phyloP scores from a whole-genome alignment of 2,329 filamentous ascomycete species.

The Colletotrichum sojae region DNA sequence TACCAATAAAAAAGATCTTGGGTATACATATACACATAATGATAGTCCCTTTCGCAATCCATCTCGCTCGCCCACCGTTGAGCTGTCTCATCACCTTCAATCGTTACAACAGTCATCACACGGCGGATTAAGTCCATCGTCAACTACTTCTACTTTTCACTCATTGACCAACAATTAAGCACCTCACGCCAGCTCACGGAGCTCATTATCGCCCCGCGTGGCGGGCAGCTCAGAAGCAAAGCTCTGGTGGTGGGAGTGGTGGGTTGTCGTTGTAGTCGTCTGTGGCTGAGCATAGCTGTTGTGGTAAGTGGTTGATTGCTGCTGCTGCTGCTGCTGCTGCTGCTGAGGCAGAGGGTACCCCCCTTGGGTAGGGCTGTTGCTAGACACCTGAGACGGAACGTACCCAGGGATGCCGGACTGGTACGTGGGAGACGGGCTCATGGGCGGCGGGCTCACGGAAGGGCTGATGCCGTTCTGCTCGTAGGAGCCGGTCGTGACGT shows the following conservation, averaged over 20 bases:
- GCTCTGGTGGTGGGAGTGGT: constrained; percentile 29
- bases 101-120: no score
- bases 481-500: constrained; percentile 32
- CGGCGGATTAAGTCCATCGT: background rate
- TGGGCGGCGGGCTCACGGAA: constrained; percentile 43
- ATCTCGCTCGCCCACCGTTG: no score
- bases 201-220: constrained; percentile 48
- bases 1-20: background rate
- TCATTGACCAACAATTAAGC: background rate
- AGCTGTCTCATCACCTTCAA: no score
- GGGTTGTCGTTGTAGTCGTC: constrained; percentile 15
- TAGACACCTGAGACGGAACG: background rate
- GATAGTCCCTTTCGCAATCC: constrained; percentile 12
- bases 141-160: background rate
- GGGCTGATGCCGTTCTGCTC: constrained; percentile 41
- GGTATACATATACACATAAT: constrained; percentile 28
- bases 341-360: constrained; percentile 19
- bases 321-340: constrained; percentile 19
- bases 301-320: constrained; percentile 17
- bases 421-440: constrained; percentile 33
- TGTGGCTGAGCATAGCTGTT: constrained; percentile 8
- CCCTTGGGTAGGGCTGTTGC: constrained; percentile 15
- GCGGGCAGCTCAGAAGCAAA: constrained; percentile 48
- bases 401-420: constrained; percentile 35
- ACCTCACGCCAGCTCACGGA: constrained; percentile 50